phyloP scores from a whole-genome alignment of 495 filamentous ascomycete species.

The Tuber microsphaerosporum region DNA sequence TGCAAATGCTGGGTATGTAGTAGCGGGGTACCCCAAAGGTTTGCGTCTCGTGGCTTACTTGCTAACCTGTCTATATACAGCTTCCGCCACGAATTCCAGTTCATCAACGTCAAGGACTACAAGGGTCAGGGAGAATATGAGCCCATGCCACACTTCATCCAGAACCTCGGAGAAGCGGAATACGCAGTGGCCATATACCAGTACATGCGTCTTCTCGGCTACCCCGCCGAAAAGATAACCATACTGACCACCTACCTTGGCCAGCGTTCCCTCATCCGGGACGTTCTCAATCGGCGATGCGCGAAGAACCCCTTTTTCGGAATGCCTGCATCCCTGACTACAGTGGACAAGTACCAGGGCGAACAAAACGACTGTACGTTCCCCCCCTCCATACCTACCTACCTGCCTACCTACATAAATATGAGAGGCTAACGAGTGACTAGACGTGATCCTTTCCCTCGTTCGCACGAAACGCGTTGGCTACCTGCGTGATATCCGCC shows the following conservation, averaged over 20 bases:
- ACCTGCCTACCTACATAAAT: neutral
- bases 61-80: constrained; percentile 13
- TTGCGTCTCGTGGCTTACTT: neutral
- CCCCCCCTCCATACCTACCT: neutral
- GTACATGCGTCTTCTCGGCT: constrained; percentile 95
- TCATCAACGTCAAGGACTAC: constrained; percentile 92
- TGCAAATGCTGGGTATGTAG: constrained; percentile 66
- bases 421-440: constrained; percentile 16
- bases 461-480: constrained; percentile 83
- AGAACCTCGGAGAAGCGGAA: constrained; percentile 95
- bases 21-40: neutral
- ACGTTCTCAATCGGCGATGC: constrained; percentile 82
- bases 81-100: constrained; percentile 90
- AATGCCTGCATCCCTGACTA: constrained; percentile 79
- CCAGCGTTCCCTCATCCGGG: constrained; percentile 82
- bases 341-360: constrained; percentile 97
- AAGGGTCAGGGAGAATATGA: constrained; percentile 83
- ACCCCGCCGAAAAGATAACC: constrained; percentile 82
- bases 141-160: constrained; percentile 91
- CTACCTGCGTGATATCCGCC: constrained; percentile 86
- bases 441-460: constrained; percentile 87
- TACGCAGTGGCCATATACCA: constrained; percentile 92
- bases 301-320: constrained; percentile 78
- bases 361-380: constrained; percentile 96
- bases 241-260: constrained; percentile 93